These are phyloP conservation scores for Plasmodium gaboni DNA, from an alignment of 169 alveolate species.

Conservation along the genomic window DNA sequence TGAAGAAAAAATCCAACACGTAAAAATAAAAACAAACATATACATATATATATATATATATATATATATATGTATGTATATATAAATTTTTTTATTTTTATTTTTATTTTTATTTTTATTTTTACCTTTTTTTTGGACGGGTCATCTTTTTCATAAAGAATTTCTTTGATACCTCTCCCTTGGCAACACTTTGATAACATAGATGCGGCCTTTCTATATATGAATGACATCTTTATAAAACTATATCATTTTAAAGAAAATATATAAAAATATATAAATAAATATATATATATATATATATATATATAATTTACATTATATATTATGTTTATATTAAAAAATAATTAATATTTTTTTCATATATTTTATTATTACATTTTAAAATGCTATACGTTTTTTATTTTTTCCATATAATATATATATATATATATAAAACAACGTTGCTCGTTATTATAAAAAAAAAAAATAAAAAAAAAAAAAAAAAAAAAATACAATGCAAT, in stretches of 20 bases:
- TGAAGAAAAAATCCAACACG: not conserved
- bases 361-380: no score
- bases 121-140: constrained; percentile 44
- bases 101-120: not conserved
- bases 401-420: no score
- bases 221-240: constrained; percentile 30
- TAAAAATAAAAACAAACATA: not conserved
- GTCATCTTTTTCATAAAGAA: constrained; percentile 41
- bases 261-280: not conserved
- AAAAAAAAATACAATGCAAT: no score
- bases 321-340: no score
- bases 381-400: no score
- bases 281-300: not conserved
- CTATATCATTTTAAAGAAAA: not conserved
- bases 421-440: no score
- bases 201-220: constrained; percentile 63
- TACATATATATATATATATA: not conserved
- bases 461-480: no score
- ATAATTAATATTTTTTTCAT: no score
- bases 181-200: constrained; percentile 20
- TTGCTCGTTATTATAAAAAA: no score
- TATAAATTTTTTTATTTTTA: not conserved
- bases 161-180: constrained; percentile 56
- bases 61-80: not conserved
- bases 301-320: no score